Conservation (phyloP, 2,329 filamentous ascomycete genomes). For the Monosporascus sp. region DNA sequence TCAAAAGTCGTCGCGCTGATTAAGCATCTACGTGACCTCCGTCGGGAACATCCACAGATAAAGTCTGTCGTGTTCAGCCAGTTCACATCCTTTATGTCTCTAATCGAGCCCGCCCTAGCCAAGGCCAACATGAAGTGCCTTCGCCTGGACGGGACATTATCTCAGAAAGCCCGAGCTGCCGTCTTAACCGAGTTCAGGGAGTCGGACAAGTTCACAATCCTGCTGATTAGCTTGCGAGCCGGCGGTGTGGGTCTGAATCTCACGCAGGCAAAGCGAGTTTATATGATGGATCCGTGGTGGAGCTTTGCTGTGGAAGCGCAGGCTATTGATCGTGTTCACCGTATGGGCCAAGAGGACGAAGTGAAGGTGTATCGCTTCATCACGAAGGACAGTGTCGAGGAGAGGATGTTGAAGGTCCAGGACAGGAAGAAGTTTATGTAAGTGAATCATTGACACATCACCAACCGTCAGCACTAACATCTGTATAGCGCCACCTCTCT, state of each 20-base stretch:
- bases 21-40: conserved; percentile 64
- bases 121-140: conserved; percentile 70
- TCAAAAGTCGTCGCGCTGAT: conserved; percentile 84
- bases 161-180: conserved; percentile 75
- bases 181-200: conserved; percentile 70
- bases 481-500: conserved; percentile 74
- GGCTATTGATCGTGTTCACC: conserved; percentile 94
- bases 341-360: conserved; percentile 87
- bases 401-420: conserved; percentile 89
- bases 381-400: conserved; percentile 85
- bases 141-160: conserved; percentile 88
- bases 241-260: conserved; percentile 93
- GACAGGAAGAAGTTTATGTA: conserved; percentile 94
- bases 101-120: conserved; percentile 77
- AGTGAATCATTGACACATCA: conserved; percentile 36
- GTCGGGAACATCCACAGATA: conserved; percentile 58
- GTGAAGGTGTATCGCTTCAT: conserved; percentile 87
- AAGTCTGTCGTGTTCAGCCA: conserved; percentile 96
- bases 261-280: conserved; percentile 82
- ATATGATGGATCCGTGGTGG: conserved; percentile 99
- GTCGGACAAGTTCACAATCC: conserved; percentile 58
- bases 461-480: conserved; percentile 12
- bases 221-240: conserved; percentile 80
- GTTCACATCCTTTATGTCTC: conserved; percentile 91
- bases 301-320: conserved; percentile 95